Evolutionary conservation across 2,329 filamentous ascomycete species (phyloP).

Genomic region (Fusarium odoratissimum): DNA sequence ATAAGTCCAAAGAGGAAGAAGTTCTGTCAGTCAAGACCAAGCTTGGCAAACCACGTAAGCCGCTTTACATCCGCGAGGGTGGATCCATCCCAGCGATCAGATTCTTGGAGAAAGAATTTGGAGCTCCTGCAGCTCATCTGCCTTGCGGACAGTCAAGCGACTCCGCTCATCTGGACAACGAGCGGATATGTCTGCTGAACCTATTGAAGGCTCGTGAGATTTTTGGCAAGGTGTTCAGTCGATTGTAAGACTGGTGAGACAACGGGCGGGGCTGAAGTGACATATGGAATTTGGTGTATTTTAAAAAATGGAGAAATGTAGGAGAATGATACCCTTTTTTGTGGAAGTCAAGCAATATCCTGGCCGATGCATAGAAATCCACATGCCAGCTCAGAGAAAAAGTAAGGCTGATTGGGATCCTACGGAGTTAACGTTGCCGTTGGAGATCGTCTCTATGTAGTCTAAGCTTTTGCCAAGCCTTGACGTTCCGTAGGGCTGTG

Average conservation of each 20-base stretch:
- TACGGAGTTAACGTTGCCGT: not conserved
- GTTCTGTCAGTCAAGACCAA: conserved; percentile 33
- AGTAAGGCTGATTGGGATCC: not conserved
- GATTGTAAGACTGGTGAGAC: conserved; percentile 57
- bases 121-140: conserved; percentile 88
- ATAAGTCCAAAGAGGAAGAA: conserved; percentile 36
- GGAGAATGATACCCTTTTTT: conserved; percentile 35
- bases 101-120: conserved; percentile 94
- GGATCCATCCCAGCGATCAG: conserved; percentile 95
- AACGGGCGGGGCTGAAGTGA: not conserved
- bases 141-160: conserved; percentile 97
- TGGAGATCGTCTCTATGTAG: not conserved
- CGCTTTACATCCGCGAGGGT: conserved; percentile 94
- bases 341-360: not conserved
- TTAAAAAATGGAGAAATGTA: conserved; percentile 11
- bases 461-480: conserved; percentile 6
- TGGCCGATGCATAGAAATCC: not conserved
- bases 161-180: conserved; percentile 93
- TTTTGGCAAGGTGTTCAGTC: conserved; percentile 84
- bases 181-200: conserved; percentile 88
- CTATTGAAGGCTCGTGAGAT: conserved; percentile 92
- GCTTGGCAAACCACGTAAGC: conserved; percentile 63
- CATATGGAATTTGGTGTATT: conserved; percentile 8
- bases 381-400: not conserved
- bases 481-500: not conserved